Evolutionary conservation across 768 basidiomycete species (phyloP).

Genomic region (Collybiopsis confluens): DNA sequence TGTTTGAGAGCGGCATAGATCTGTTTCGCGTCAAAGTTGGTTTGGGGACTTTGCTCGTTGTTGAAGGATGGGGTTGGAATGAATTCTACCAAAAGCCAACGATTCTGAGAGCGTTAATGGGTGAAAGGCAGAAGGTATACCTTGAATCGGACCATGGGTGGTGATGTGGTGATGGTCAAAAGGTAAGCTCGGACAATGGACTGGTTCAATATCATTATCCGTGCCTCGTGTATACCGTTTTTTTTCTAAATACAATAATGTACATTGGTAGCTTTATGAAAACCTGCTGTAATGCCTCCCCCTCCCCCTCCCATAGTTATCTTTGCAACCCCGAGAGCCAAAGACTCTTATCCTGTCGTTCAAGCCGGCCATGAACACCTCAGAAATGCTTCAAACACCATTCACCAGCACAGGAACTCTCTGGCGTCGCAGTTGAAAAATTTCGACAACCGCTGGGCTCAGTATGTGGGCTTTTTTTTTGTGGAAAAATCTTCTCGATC

Average conservation of each 20-base stretch:
- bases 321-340: neutral
- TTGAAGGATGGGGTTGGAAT: slow-evolving; percentile 37
- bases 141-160: slow-evolving; percentile 69
- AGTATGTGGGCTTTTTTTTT: slow-evolving; percentile 6
- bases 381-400: slow-evolving; percentile 11
- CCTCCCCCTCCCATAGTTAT: neutral
- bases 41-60: neutral
- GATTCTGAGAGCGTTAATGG: slow-evolving; percentile 49
- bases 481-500: neutral
- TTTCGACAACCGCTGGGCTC: slow-evolving; percentile 13
- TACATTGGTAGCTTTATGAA: no score
- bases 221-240: no score
- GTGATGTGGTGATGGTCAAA: no score
- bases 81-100: slow-evolving; percentile 87
- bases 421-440: slow-evolving; percentile 2
- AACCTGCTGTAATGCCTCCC: neutral
- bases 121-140: slow-evolving; percentile 25
- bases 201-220: no score
- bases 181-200: no score
- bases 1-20: slow-evolving; percentile 69
- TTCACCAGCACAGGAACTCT: slow-evolving; percentile 12
- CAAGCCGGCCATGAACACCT: slow-evolving; percentile 9
- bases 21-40: slow-evolving; percentile 51
- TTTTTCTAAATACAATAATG: no score
- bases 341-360: slow-evolving; percentile 7